Conservation (phyloP, 441 rosid genomes). For the Jatropha multifida region DNA sequence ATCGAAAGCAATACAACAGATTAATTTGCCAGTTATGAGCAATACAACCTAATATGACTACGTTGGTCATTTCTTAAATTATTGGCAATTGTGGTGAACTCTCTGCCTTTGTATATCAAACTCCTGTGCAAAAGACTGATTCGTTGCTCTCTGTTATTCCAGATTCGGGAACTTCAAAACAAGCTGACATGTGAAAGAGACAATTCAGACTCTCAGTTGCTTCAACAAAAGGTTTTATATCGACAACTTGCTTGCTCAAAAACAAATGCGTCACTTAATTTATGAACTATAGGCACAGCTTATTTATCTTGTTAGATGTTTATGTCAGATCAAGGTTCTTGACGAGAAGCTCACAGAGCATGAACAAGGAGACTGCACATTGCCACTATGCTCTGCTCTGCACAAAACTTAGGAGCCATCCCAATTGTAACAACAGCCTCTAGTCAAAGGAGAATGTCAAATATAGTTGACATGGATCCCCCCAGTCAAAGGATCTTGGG, state of each 20-base stretch:
- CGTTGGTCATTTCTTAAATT: background rate
- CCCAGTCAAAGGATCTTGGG: conserved; percentile 28
- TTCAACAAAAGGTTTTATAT: conserved; percentile 25
- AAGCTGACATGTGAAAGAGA: conserved; percentile 16
- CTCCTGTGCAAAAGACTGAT: background rate
- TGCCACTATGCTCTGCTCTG: conserved; percentile 10
- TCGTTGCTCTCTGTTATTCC: background rate
- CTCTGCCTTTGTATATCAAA: background rate
- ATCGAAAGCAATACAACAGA: no score
- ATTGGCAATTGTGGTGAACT: background rate
- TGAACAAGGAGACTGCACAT: conserved; percentile 15
- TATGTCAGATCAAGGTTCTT: conserved; percentile 17
- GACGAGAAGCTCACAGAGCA: conserved; percentile 19
- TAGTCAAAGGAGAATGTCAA: conserved; percentile 16
- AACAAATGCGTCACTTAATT: background rate
- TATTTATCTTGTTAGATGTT: background rate
- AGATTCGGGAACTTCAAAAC: conserved; percentile 29
- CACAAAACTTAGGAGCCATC: conserved; percentile 23
- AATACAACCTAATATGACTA: background rate
- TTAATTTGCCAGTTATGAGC: background rate
- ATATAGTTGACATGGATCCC: conserved; percentile 20
- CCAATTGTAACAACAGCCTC: conserved; percentile 16
- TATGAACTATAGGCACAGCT: no score
- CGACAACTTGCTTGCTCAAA: background rate
- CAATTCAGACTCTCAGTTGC: conserved; percentile 5